These are phyloP conservation scores for Arabidopsis suecica DNA, from an alignment of 345 rosid genomes.

Conservation along the genomic window DNA sequence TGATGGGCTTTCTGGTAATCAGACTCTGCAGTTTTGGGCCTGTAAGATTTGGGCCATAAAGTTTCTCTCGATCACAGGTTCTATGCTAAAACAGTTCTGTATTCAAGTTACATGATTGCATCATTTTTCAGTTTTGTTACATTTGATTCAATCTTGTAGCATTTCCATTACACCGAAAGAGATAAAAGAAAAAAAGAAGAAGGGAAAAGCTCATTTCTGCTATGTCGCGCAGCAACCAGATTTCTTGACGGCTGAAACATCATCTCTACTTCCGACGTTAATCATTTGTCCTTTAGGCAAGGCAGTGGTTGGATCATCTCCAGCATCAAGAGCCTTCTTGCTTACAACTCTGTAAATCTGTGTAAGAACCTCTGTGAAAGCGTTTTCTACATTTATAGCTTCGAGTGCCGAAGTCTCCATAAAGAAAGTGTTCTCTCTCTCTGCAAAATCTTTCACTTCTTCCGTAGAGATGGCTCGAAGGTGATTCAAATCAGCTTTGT, in stretches of 20 bases:
- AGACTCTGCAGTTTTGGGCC: not conserved
- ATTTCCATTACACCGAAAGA: not conserved
- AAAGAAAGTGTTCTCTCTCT: slow-evolving; percentile 68
- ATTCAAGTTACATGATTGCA: not conserved
- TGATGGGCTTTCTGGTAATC: slow-evolving; percentile 2
- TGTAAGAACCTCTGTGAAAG: slow-evolving; percentile 76
- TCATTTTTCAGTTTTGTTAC: not conserved
- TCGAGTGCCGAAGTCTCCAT: slow-evolving; percentile 91
- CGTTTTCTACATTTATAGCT: slow-evolving; percentile 73
- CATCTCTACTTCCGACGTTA: slow-evolving; percentile 66
- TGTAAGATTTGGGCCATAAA: not conserved
- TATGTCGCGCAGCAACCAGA: slow-evolving; percentile 71
- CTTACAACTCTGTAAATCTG: slow-evolving; percentile 74
- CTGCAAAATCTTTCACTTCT: slow-evolving; percentile 67
- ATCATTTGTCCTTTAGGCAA: slow-evolving; percentile 79
- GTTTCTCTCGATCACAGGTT: not conserved
- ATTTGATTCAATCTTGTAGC: not conserved
- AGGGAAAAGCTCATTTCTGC: not conserved
- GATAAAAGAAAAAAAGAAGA: no score
- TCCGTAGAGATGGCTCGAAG: slow-evolving; percentile 70
- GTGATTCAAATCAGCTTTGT: slow-evolving; percentile 84
- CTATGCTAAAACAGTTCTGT: not conserved
- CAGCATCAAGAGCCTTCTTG: slow-evolving; percentile 73
- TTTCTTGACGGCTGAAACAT: slow-evolving; percentile 78
- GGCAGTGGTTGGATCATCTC: slow-evolving; percentile 72